Percentiles rank a stretch among this genome's conserved stretches.
These are phyloP conservation scores for Thuidium tamariscinum DNA, from an alignment of 225 moss, liverwort and hornwort species.

Conservation along the genomic window DNA sequence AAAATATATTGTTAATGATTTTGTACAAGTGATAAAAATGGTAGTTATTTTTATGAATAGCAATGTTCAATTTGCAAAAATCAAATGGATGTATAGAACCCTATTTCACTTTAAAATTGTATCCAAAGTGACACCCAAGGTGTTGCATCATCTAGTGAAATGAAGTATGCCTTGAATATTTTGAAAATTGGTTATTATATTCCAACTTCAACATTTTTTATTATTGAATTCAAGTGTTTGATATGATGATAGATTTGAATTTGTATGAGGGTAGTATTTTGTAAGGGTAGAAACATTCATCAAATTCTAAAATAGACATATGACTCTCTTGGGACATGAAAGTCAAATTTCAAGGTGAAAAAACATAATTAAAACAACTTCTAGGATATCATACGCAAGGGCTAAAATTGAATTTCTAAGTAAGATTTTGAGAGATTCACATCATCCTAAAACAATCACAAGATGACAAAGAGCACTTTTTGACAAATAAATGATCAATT, in stretches of 20 bases:
- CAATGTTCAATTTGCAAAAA: no score
- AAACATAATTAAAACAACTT: neutral
- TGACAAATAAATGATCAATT: neutral
- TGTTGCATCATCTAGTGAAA: no score
- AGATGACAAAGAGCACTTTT: neutral
- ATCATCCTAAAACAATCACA: neutral
- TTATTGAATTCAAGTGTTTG: no score
- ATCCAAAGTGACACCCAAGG: no score
- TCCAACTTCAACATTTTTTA: no score
- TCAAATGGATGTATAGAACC: no score
- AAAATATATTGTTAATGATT: no score
- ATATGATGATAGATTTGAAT: neutral
- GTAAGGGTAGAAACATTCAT: neutral
- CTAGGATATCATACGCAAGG: accelerated
- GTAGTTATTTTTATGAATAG: no score
- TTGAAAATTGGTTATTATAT: no score
- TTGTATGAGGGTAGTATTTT: accelerated
- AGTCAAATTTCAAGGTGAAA: neutral
- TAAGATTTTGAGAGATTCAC: neutral
- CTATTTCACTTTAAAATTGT: no score
- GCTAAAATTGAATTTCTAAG: neutral
- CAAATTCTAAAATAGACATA: neutral
- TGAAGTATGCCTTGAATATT: no score
- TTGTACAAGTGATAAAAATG: no score
- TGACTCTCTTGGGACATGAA: neutral